Evolutionary conservation across 805 yeast genomes (phyloP), one percentile per base, ranked within the genome.

Genomic region (Metschnikowia aberdeeniae): DNA sequence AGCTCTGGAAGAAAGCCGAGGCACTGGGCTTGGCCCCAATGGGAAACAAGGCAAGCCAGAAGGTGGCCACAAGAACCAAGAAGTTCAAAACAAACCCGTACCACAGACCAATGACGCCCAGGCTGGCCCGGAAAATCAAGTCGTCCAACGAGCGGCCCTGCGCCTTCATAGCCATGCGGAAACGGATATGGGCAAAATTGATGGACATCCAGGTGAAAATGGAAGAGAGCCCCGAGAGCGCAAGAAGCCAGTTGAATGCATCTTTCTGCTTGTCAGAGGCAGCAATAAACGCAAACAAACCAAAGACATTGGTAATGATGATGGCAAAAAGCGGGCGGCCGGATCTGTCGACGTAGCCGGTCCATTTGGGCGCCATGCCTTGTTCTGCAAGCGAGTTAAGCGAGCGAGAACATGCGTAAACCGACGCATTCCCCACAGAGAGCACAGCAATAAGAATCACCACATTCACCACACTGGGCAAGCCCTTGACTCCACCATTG

Each of bases 381-480:
- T 68, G 73, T 55, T 69, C 70, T 4, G 72, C 64, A 44, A 70
- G 60, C 6, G 72, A 67, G 31, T 68, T 57, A 32, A 64, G 62
- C 5, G 74, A 68, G 52, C 75, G 59, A 7, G 73, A 67, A 42
- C 67, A 70, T 1, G 74, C 75, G 44, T 64, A 70, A 6, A 70
- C 72, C 6, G 74, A 70, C 5, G 74, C 68, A 48, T 70, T 69
- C 6, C 73, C 74, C 44, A 70, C 90, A 6, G 89, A 84, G 44
- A 83, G 64, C 24, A 85, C 88, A 3, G 90, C 82, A 46, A 84
- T 63, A 67, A 85, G 69, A 53, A 85, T 83, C 35, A 84, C 88
- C 17, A 81, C 87, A 60, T 85, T 85, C 70, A 85, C 82, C 50
- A 85, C 77, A 42, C 82, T 79, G 42, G 90, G 90, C 40, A 84